Percentiles rank a stretch among this genome's conserved stretches.
phyloP scores from a whole-genome alignment of 495 filamentous ascomycete species.

The Penicillium argentinense region DNA sequence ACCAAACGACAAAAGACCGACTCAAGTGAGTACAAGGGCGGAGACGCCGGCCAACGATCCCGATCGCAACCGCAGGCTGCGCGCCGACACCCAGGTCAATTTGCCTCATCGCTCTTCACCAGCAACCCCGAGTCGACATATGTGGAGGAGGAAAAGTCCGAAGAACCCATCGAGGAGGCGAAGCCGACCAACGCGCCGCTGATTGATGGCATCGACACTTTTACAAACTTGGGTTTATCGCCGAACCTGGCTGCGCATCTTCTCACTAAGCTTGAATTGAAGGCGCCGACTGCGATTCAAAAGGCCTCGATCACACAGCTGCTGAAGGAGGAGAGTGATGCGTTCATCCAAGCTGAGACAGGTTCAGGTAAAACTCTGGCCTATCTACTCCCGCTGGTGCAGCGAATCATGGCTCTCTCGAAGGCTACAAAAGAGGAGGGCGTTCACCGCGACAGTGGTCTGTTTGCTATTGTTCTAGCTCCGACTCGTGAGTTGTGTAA shows the following conservation, averaged over 20 bases:
- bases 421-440: constrained; percentile 20
- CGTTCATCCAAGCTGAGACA: constrained; percentile 95
- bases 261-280: constrained; percentile 80
- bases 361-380: constrained; percentile 96
- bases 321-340: constrained; percentile 80
- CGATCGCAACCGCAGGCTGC: constrained; percentile 23
- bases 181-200: constrained; percentile 94
- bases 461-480: constrained; percentile 89
- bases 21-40: constrained; percentile 10
- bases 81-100: constrained; percentile 45
- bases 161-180: constrained; percentile 54
- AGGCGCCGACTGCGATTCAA: constrained; percentile 92
- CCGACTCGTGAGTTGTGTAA: constrained; percentile 92
- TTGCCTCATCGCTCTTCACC: constrained; percentile 89
- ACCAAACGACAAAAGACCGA: constrained; percentile 41
- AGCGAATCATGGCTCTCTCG: constrained; percentile 79
- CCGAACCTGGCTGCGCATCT: constrained; percentile 76
- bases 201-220: constrained; percentile 76
- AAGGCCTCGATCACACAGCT: constrained; percentile 79
- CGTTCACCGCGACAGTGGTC: constrained; percentile 76
- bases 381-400: constrained; percentile 87
- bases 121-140: constrained; percentile 74
- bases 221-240: constrained; percentile 79
- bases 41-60: constrained; percentile 12
- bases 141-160: constrained; percentile 39